Evolutionary conservation across 805 yeast genomes (phyloP), one percentile per base, ranked within the genome.

Genomic region (Metschnikowia bowlesiae): DNA sequence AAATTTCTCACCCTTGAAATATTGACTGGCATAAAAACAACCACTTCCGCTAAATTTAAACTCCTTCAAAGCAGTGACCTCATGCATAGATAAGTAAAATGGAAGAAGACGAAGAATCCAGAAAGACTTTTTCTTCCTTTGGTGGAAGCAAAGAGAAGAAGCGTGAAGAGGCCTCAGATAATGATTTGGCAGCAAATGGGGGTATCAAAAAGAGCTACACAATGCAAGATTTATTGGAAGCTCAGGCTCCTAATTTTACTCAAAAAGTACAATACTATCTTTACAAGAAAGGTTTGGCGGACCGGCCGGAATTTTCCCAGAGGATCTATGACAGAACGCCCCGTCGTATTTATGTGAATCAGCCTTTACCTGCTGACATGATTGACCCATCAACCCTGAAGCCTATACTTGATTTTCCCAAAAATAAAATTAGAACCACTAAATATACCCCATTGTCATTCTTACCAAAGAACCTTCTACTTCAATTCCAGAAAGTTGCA

Each of bases 341-440:
- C 6, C 57, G 87, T 46, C 62, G 67, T 29, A 67, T 82, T 30
- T 82, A 66, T 57, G 79, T 78, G 54, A 81, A 82, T 60, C 63
- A 71, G 51, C 73, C 70, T 7, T 64, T 82, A 38, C 85, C 86
- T 1, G 65, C 62, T 6, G 63, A 69, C 18, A 70, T 71, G 67
- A 55, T 58, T 6, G 71, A 76, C 50, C 82, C 81, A 2, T 62
- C 66, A 77, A 83, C 72, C 1, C 84, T 85, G 11, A 76, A 79
- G 35, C 87, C 92, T 1, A 62, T 61, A 16, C 73, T 75, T 0
- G 64, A 67, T n/a, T 92, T 87, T 63, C 83, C 95, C 9, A 79
- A 97, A 61, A 92, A 92, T 73, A 91, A 94, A 67, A 89, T 94
- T 58, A 82, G 97, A 72, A 90, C 98, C 0, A 89, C 99, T 2